A percentile compares a stretch with the other conserved stretches of the same genome.
phyloP scores from a whole-genome alignment of 2,329 filamentous ascomycete genomes.

The Leptographium procerum region DNA sequence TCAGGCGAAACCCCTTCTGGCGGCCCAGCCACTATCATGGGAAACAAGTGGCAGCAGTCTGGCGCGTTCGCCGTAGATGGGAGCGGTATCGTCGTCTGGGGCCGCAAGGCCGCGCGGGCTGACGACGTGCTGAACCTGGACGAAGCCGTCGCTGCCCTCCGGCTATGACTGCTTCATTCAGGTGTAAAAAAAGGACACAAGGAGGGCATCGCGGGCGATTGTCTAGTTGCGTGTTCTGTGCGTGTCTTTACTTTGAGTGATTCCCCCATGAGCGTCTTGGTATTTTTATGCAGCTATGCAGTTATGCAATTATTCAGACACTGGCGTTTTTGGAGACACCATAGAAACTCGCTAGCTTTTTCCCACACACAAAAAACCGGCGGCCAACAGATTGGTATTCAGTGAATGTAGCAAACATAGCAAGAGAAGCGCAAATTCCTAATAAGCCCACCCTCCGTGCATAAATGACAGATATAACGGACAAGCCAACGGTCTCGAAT shows the following conservation, averaged over 20 bases:
- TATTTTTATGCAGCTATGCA: no score
- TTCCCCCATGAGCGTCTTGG: no score
- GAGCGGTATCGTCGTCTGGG: conserved; percentile 37
- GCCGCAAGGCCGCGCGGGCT: conserved; percentile 32
- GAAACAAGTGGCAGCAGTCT: conserved; percentile 46
- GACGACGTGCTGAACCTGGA: conserved; percentile 46
- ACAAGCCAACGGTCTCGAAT: background rate
- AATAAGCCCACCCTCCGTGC: background rate
- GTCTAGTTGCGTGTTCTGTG: no score
- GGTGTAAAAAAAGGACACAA: no score
- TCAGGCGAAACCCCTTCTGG: conserved; percentile 19
- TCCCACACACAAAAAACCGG: background rate
- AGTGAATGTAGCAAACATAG: background rate
- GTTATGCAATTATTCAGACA: no score
- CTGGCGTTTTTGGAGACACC: no score
- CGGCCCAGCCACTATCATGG: conserved; percentile 34
- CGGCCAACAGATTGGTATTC: background rate
- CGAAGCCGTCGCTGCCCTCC: conserved; percentile 24
- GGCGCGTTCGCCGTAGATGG: conserved; percentile 41
- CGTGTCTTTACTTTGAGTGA: no score
- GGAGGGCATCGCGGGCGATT: no score
- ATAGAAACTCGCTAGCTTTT: background rate
- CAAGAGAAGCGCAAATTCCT: background rate
- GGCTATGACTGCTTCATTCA: conserved; percentile 15
- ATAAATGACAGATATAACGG: background rate